Evolutionary conservation across 2,329 filamentous ascomycete genomes (phyloP).

Genomic region (Colletotrichum lentis): DNA sequence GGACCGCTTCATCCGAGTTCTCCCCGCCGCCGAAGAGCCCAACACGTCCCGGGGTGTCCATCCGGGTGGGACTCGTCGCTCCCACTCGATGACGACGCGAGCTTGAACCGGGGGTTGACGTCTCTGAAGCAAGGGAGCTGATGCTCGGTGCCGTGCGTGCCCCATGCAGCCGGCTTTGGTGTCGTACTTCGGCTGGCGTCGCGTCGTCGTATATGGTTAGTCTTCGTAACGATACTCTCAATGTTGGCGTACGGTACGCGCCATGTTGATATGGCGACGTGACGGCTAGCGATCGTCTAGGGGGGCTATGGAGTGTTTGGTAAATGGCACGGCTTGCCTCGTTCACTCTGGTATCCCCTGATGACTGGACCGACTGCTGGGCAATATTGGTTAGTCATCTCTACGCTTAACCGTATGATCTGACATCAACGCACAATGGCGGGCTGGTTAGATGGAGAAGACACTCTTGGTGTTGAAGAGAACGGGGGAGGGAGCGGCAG

Average conservation of each 20-base stretch:
- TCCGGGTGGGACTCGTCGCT: slow-evolving; percentile 49
- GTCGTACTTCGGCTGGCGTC: slow-evolving; percentile 55
- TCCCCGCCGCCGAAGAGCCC: slow-evolving; percentile 59
- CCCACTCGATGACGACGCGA: slow-evolving; percentile 40
- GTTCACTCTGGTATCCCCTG: background rate
- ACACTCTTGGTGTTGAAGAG: slow-evolving; percentile 8
- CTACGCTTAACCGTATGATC: background rate
- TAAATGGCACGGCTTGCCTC: background rate
- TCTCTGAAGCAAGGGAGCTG: slow-evolving; percentile 11
- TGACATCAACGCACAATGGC: background rate
- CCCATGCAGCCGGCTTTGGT: slow-evolving; percentile 54
- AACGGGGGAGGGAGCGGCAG: slow-evolving; percentile 44
- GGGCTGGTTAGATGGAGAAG: background rate
- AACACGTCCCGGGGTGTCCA: slow-evolving; percentile 54
- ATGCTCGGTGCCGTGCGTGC: slow-evolving; percentile 54
- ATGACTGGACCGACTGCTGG: background rate
- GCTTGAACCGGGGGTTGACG: background rate
- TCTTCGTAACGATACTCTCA: background rate
- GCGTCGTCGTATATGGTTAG: slow-evolving; percentile 56
- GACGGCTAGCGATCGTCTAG: background rate
- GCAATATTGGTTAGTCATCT: background rate
- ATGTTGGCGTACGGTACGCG: background rate
- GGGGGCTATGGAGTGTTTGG: background rate
- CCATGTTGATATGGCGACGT: background rate
- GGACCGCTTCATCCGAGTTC: slow-evolving; percentile 53